Percentiles rank a stretch among this genome's conserved stretches.
These are phyloP conservation scores for Cubamyces sp. DNA, from an alignment of 768 basidiomycete species.

Conservation along the genomic window DNA sequence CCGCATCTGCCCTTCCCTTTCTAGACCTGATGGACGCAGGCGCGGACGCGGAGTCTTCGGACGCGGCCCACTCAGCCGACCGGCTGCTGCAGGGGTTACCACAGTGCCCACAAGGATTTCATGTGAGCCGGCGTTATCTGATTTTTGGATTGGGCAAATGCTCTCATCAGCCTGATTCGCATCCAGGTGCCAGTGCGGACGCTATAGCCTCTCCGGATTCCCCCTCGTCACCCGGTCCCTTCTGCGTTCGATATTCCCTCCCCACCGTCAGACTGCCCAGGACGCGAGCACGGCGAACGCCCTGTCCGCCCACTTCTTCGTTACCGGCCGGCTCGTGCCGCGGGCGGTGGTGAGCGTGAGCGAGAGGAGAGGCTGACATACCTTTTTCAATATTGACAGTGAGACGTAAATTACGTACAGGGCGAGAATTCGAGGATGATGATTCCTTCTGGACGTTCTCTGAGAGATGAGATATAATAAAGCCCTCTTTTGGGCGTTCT, in stretches of 20 bases:
- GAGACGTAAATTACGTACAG: conserved; percentile 55
- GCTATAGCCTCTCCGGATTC: conserved; percentile 6
- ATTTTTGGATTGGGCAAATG: conserved; percentile 21
- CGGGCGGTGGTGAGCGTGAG: conserved; percentile 13
- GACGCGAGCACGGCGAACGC: neutral
- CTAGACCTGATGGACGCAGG: conserved; percentile 4
- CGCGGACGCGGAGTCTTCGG: conserved; percentile 1
- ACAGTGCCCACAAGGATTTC: conserved; percentile 23
- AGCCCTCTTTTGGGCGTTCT: conserved; percentile 57
- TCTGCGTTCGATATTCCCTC: neutral
- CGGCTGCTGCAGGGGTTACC: conserved; percentile 17
- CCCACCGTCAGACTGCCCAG: neutral
- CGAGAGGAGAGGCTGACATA: conserved; percentile 20
- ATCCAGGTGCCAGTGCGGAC: conserved; percentile 13
- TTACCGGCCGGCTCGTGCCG: neutral
- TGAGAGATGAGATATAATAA: conserved; percentile 43
- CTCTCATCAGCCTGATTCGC: conserved; percentile 26
- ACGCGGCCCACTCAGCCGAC: conserved; percentile 16
- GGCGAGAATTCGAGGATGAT: conserved; percentile 29
- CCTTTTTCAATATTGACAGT: conserved; percentile 16
- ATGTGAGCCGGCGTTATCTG: conserved; percentile 34
- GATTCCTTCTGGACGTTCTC: conserved; percentile 32
- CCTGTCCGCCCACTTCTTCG: neutral
- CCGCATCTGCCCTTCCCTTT: neutral
- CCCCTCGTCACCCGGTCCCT: neutral